Evolutionary conservation across 1,139 yeast genomes (phyloP).

Genomic region (Yamadazyma dendronema): DNA sequence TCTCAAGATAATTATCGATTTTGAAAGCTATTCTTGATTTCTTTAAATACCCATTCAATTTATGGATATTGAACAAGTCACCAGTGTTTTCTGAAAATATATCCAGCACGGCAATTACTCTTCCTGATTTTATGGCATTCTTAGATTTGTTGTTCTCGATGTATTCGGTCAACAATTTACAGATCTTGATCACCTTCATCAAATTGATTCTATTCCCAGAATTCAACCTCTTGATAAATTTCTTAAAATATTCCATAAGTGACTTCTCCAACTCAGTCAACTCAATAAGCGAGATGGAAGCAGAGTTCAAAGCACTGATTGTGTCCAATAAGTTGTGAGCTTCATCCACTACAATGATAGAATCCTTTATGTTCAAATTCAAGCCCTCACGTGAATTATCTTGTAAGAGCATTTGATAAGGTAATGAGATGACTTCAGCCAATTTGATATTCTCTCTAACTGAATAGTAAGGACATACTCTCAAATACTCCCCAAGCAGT

Average conservation of each 20-base stretch:
- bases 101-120: slow-evolving; percentile 48
- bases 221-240: slow-evolving; percentile 62
- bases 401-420: slow-evolving; percentile 78
- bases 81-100: slow-evolving; percentile 61
- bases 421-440: slow-evolving; percentile 78
- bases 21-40: slow-evolving; percentile 81
- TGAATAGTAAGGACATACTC: slow-evolving; percentile 83
- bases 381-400: slow-evolving; percentile 60
- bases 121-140: slow-evolving; percentile 47
- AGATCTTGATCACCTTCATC: slow-evolving; percentile 58
- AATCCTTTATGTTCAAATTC: slow-evolving; percentile 56
- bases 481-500: slow-evolving; percentile 52
- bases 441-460: slow-evolving; percentile 53
- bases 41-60: slow-evolving; percentile 60
- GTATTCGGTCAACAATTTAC: slow-evolving; percentile 51
- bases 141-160: slow-evolving; percentile 24
- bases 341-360: slow-evolving; percentile 83
- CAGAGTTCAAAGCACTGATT: slow-evolving; percentile 67
- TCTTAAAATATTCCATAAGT: slow-evolving; percentile 53
- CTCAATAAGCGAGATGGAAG: slow-evolving; percentile 52
- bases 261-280: slow-evolving; percentile 43
- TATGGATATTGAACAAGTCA: slow-evolving; percentile 69
- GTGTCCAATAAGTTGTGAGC: slow-evolving; percentile 89
- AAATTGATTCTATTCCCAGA: slow-evolving; percentile 74
- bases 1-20: slow-evolving; percentile 68